Evolutionary conservation across 768 basidiomycete species (phyloP).

Genomic region (Pholiota conissans): DNA sequence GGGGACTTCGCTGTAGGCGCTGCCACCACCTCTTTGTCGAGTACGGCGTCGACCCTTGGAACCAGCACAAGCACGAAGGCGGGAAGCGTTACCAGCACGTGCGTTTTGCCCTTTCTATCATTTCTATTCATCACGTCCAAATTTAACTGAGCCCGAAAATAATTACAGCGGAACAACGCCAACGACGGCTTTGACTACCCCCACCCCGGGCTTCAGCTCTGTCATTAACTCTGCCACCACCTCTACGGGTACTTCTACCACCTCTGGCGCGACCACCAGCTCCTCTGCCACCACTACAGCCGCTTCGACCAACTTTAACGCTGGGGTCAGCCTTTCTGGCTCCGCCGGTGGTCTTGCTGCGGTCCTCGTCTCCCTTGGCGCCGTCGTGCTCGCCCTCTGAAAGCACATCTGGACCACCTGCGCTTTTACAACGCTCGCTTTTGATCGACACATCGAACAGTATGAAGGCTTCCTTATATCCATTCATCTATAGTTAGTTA

Average conservation of each 20-base stretch:
- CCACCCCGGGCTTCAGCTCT: slow-evolving; percentile 4
- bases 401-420: background rate
- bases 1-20: slow-evolving; percentile 42
- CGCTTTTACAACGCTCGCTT: background rate
- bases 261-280: slow-evolving; percentile 8
- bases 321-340: slow-evolving; percentile 26
- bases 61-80: background rate
- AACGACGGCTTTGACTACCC: slow-evolving; percentile 1
- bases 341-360: slow-evolving; percentile 25
- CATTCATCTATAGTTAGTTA: background rate
- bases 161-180: background rate
- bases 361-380: slow-evolving; percentile 47
- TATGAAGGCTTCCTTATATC: background rate
- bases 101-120: background rate
- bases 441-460: background rate
- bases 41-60: slow-evolving; percentile 7
- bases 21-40: background rate
- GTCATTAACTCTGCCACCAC: slow-evolving; percentile 9
- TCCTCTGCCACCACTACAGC: slow-evolving; percentile 19
- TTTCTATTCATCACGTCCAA: background rate
- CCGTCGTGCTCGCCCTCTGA: slow-evolving; percentile 43
- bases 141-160: background rate
- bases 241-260: slow-evolving; percentile 8
- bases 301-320: slow-evolving; percentile 28
- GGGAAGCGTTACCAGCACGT: slow-evolving; percentile 1